A percentile compares a stretch with the other conserved stretches of the same genome.
phyloP scores from a whole-genome alignment of 176 grass and related monocot species.

The Miscanthus lutarioriparius region DNA sequence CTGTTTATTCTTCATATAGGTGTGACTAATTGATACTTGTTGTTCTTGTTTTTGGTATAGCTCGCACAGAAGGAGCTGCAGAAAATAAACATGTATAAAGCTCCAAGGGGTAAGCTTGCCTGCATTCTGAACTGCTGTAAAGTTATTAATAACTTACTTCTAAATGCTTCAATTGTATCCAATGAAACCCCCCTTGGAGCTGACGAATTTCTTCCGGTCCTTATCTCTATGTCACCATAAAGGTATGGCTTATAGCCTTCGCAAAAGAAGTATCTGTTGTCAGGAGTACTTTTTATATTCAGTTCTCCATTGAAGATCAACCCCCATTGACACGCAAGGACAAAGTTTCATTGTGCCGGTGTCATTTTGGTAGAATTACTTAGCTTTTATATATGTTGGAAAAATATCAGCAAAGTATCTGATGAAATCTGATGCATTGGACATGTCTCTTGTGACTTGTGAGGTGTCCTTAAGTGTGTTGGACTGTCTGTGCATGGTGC shows the following conservation, averaged over 20 bases:
- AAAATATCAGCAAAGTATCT: not conserved
- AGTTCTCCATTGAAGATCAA: not conserved
- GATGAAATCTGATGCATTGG: slow-evolving; percentile 1
- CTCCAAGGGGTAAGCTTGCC: slow-evolving; percentile 92
- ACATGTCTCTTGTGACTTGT: not conserved
- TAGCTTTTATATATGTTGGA: slow-evolving; percentile 7
- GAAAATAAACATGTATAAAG: slow-evolving; percentile 97
- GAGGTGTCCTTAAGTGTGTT: not conserved
- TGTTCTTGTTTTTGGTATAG: slow-evolving; percentile 51
- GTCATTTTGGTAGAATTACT: not conserved
- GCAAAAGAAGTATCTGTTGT: slow-evolving; percentile 14
- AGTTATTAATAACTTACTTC: slow-evolving; percentile 90
- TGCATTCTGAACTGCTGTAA: slow-evolving; percentile 97
- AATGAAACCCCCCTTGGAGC: slow-evolving; percentile 78
- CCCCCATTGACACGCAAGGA: not conserved
- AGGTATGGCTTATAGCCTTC: slow-evolving; percentile 48
- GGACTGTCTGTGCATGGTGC: not conserved
- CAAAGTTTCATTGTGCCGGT: not conserved
- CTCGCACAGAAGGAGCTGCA: slow-evolving; percentile 96
- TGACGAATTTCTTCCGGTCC: slow-evolving; percentile 95
- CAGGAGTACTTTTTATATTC: not conserved
- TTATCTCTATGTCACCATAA: slow-evolving; percentile 96
- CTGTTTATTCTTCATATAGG: not conserved
- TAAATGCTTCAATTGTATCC: slow-evolving; percentile 80
- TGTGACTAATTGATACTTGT: slow-evolving; percentile 17